Evolutionary conservation across 148 eudicot species (phyloP).

Genomic region (Linanthus parryae): DNA sequence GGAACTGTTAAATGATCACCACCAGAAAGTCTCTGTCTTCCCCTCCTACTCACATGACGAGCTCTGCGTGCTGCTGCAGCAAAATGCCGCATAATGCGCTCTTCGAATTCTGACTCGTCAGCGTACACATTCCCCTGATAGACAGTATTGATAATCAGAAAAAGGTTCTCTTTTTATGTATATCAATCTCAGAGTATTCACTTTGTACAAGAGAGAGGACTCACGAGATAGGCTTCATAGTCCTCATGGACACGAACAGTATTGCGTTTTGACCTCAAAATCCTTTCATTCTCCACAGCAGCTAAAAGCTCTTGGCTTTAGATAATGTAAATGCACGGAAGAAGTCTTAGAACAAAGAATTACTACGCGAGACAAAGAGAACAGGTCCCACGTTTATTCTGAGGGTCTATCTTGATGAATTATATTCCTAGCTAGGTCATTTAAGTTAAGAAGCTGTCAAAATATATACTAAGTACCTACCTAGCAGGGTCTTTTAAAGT

Average conservation of each 20-base stretch:
- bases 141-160: constrained; percentile 4
- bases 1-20: constrained; percentile 35
- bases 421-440: constrained; percentile 73
- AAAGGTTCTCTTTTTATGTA: too few species aligned
- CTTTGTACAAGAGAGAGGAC: constrained; percentile 10
- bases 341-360: neutral
- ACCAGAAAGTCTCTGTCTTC: constrained; percentile 29
- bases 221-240: constrained; percentile 29
- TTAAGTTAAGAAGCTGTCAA: constrained; percentile 60
- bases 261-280: constrained; percentile 28
- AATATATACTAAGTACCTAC: constrained; percentile 48
- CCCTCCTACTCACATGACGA: constrained; percentile 35
- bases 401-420: neutral
- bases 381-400: neutral
- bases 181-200: too few species aligned
- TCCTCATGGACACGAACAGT: constrained; percentile 16
- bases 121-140: constrained; percentile 44
- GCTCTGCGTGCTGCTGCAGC: constrained; percentile 53
- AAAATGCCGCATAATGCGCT: constrained; percentile 50
- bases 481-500: constrained; percentile 62
- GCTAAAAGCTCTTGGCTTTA: constrained; percentile 72
- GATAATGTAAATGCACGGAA: neutral
- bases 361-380: neutral
- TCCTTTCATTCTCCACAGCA: constrained; percentile 51
- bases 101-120: constrained; percentile 54